Evolutionary conservation across 202 grass and related monocot species (phyloP), one percentile per base, ranked within the genome.

Genomic region (Digitaria exilis): DNA sequence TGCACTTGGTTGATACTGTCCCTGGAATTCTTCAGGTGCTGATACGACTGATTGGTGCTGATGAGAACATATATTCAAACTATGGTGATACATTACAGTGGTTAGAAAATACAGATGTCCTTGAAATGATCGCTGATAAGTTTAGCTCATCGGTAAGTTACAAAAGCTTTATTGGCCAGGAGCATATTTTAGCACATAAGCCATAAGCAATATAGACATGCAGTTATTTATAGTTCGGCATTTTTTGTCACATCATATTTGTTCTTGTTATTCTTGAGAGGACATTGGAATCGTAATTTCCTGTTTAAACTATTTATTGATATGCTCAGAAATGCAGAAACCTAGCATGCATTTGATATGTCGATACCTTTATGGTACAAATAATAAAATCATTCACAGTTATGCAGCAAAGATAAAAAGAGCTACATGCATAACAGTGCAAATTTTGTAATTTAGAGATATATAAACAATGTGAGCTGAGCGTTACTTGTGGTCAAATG

Each of bases 91-190:
- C 89, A 65, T 86, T 92, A 70, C 91, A 94, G 64, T 99, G 96
- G 93, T 86, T 99, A 85, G 93, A 99, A 90, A 89, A 94, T 84
- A 90, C 89, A 56, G 87, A 99, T 84, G 93, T 99, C 56, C 91
- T 99, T 87, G 96, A 94, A 74, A 92, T 99, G 93, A 89, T 96
- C 69, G 91, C 88, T 30, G 91, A 99, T 60, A 99, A 99, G 72
- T 96, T 99, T 69, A 94, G 93, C 84, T 96, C 91, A 74, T 96
- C 96, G 71, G 96, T 99, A 87, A 81, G 93, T 85, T 59, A 60
- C 25, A 74, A 56, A 74, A 59, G 10, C 54, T 63, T 49, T 22
- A 49, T 17, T 54, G 48, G 70, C 19, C 48, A 45, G 32, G 41
- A 55, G 59, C 51, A 9, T 63, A 66, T 87, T 62, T 87, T 46